Evolutionary conservation across 129 eudicot genomes (phyloP), one percentile per base, ranked within the genome.

Genomic region (Centrapalus pauciflorus): DNA sequence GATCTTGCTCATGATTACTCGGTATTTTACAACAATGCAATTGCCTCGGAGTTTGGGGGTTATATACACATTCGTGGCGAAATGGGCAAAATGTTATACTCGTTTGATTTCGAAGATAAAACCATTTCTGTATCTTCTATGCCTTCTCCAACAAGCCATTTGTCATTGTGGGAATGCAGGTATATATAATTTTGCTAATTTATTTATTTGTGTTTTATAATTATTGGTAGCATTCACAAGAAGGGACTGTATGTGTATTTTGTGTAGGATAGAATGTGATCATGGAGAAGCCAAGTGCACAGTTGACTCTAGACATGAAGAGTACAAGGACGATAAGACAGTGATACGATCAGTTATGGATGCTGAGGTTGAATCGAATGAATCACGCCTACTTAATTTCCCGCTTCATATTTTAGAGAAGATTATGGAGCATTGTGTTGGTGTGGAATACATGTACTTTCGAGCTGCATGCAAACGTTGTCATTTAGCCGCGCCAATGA

Each of bases 361-460:
- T 7, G 35, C n/a, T n/a, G n/a, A n/a, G n/a, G n/a, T n/a, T n/a
- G n/a, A n/a, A n/a, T n/a, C n/a, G n/a, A n/a, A 21, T 35, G 55
- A 69, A 37, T 33, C 16, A 11, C 21, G 0, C 28, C 29, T 58
- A 3, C 21, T 14, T 9, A 24, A 28, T 20, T 16, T 71, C 29
- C 38, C 69, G 5, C 3, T 45, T 14, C 49, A 71, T 30, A 48
- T 71, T 8, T 33, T 71, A 8, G 35, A 8, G 4, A 10, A 10
- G 40, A 46, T 71, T 27, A 50, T 43, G 14, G 43, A 46, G 38
- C 7, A 45, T 12, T 10, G 12, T 2, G 33, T 58, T 46, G 29
- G 34, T 10, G 56, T 71, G 20, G 77, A 71, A 20, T 61, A 61
- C 61, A n/a, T 24, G 10, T 61, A 51, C 6, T 72, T 72, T 8